These are phyloP conservation scores for Coelastrella sp. DNA, from an alignment of 139 green algal genomes.

Conservation along the genomic window DNA sequence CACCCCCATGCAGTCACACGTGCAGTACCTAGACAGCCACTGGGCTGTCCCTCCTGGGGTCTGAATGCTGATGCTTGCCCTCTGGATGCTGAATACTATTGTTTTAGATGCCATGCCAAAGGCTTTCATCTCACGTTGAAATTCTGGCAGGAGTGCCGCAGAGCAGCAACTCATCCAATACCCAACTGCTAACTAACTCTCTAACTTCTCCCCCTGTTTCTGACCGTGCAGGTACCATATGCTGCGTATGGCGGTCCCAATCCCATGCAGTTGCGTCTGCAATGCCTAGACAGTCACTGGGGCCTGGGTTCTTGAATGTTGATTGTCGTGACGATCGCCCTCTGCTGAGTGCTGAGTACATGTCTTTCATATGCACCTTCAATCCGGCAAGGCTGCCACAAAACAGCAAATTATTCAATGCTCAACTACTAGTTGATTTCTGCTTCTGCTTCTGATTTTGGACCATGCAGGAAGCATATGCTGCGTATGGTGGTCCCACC, in stretches of 20 bases:
- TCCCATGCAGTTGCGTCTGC: constrained; percentile 23
- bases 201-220: background rate
- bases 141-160: background rate
- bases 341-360: too few species aligned
- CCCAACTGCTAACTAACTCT: background rate
- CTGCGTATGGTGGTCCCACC: constrained; percentile 28
- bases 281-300: constrained; percentile 35
- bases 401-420: background rate
- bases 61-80: too few species aligned
- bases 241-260: constrained; percentile 31
- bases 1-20: too few species aligned
- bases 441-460: background rate
- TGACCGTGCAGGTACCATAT: constrained; percentile 41
- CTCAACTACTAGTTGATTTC: background rate
- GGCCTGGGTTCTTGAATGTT: constrained; percentile 36
- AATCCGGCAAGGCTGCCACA: background rate
- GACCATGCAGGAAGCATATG: constrained; percentile 41
- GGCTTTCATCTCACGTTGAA: too few species aligned
- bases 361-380: too few species aligned
- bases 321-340: constrained; percentile 25
- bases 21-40: too few species aligned
- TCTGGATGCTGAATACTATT: too few species aligned
- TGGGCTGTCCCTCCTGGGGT: too few species aligned
- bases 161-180: background rate
- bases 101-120: too few species aligned